Evolutionary conservation across 306 rosid genomes (phyloP).

Genomic region (Hippophae tibetana): DNA sequence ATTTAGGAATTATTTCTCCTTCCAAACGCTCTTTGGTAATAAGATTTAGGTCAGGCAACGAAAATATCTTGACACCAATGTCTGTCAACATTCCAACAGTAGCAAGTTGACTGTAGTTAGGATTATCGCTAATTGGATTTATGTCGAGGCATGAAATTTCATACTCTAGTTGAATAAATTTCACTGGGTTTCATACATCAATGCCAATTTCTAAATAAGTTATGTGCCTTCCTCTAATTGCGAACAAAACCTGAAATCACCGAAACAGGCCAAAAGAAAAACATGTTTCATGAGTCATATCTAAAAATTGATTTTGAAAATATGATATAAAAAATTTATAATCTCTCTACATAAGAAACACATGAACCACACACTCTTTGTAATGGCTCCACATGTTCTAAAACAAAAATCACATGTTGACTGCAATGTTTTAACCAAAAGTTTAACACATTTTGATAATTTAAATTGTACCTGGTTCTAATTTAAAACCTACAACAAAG

Average conservation of each 20-base stretch:
- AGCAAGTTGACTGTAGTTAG: conserved; percentile 73
- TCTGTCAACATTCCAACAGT: conserved; percentile 99
- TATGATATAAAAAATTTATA: too few species aligned
- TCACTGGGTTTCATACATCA: conserved; percentile 50
- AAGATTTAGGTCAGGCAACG: conserved; percentile 82
- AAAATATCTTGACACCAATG: conserved; percentile 77
- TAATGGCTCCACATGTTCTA: too few species aligned
- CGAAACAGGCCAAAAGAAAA: not conserved
- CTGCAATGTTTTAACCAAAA: too few species aligned
- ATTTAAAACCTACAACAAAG: too few species aligned
- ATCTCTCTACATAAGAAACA: too few species aligned
- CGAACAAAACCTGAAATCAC: conserved; percentile 77
- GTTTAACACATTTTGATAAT: too few species aligned
- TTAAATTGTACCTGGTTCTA: too few species aligned
- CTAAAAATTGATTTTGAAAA: too few species aligned
- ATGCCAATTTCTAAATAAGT: conserved; percentile 87
- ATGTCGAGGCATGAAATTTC: conserved; percentile 96
- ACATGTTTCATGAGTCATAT: too few species aligned
- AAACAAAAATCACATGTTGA: too few species aligned
- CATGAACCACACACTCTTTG: too few species aligned
- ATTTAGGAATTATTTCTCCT: conserved; percentile 97
- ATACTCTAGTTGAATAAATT: conserved; percentile 66
- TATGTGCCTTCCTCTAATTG: conserved; percentile 88
- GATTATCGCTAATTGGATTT: conserved; percentile 82
- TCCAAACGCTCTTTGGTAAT: conserved; percentile 84